Conservation (phyloP, 176 grass and related monocot species). For the Saccharum spontaneum region DNA sequence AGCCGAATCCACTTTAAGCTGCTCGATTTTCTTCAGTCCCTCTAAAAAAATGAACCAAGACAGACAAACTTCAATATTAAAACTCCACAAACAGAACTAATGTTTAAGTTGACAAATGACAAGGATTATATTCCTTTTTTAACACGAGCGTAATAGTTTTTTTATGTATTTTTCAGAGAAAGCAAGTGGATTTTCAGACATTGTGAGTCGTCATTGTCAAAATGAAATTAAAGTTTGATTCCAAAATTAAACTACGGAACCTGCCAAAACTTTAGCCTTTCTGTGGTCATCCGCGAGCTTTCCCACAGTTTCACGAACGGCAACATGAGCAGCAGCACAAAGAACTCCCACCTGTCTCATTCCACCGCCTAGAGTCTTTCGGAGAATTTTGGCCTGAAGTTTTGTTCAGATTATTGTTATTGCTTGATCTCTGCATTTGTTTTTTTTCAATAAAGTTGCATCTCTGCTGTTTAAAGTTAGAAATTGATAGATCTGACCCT, state of each 20-base stretch:
- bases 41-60: constrained; percentile 46
- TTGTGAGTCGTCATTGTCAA: too few species aligned
- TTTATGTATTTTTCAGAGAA: too few species aligned
- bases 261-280: constrained; percentile 80
- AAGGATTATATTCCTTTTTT: too few species aligned
- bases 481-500: not conserved
- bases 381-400: constrained; percentile 74
- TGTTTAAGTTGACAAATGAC: too few species aligned
- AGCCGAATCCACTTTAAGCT: constrained; percentile 53
- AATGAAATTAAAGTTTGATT: not conserved
- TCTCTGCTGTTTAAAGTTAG: not conserved
- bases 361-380: constrained; percentile 93
- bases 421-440: not conserved
- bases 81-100: too few species aligned
- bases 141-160: too few species aligned
- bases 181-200: too few species aligned
- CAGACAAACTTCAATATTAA: not conserved
- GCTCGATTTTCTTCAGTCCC: constrained; percentile 72
- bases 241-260: constrained; percentile 26
- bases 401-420: not conserved
- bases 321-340: constrained; percentile 83
- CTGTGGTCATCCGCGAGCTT: constrained; percentile 86
- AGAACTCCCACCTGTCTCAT: constrained; percentile 93
- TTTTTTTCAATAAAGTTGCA: not conserved
- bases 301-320: constrained; percentile 57